These are phyloP conservation scores for Trichoderma sp. DNA, from an alignment of 2,329 filamentous ascomycete genomes.

Conservation along the genomic window DNA sequence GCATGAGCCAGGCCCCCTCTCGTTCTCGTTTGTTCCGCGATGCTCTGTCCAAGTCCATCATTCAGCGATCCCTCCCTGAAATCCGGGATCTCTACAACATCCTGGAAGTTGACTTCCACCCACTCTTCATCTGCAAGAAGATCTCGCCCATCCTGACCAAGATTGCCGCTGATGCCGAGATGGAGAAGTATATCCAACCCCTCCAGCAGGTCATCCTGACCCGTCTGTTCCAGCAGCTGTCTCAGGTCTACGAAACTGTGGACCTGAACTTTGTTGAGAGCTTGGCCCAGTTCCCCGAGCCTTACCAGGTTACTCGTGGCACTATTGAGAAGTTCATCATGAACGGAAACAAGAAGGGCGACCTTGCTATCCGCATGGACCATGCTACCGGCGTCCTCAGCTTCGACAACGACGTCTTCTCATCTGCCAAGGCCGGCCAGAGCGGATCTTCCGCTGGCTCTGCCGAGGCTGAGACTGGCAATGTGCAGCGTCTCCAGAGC, in stretches of 20 bases:
- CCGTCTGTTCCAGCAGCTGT: conserved; percentile 96
- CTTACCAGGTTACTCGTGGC: conserved; percentile 84
- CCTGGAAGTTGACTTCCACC: conserved; percentile 98
- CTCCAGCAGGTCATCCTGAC: conserved; percentile 98
- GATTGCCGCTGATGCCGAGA: conserved; percentile 90
- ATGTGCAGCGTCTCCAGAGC: conserved; percentile 92
- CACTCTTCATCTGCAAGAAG: conserved; percentile 97
- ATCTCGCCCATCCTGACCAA: conserved; percentile 93
- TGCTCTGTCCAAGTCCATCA: conserved; percentile 87
- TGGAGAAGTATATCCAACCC: conserved; percentile 94
- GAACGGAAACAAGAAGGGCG: conserved; percentile 99
- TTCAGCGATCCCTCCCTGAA: conserved; percentile 88
- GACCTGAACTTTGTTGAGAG: conserved; percentile 90
- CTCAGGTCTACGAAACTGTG: conserved; percentile 97
- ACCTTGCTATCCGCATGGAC: conserved; percentile 92
- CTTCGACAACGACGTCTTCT: conserved; percentile 98
- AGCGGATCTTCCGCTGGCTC: conserved; percentile 81
- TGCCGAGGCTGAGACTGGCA: conserved; percentile 77
- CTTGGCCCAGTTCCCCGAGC: conserved; percentile 92
- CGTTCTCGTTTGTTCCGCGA: conserved; percentile 92
- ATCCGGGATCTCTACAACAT: conserved; percentile 98
- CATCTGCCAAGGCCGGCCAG: conserved; percentile 88
- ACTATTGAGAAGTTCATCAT: conserved; percentile 99
- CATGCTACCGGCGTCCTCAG: conserved; percentile 93
- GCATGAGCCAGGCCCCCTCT: conserved; percentile 86